A percentile compares a stretch with the other conserved stretches of the same genome.
These are phyloP conservation scores for Coemansia sp. DNA, from an alignment of 192 early-diverging fungal species.

Conservation along the genomic window DNA sequence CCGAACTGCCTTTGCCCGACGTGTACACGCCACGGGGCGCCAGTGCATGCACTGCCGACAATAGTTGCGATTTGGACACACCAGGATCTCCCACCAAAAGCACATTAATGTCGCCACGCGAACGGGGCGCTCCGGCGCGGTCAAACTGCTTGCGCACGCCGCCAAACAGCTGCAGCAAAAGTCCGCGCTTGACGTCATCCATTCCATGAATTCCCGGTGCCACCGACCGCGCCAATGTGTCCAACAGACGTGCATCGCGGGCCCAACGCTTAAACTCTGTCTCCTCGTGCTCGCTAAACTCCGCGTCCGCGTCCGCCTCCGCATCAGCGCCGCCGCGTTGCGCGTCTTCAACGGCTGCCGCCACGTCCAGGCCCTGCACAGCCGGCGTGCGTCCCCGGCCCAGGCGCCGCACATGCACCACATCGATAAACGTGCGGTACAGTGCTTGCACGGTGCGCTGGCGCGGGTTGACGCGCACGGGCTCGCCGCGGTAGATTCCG, in stretches of 20 bases:
- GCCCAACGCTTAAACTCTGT: constrained; percentile 57
- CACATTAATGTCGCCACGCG: constrained; percentile 91
- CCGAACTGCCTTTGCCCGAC: constrained; percentile 94
- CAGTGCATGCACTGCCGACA: constrained; percentile 89
- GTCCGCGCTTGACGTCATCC: constrained; percentile 97
- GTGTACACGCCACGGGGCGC: constrained; percentile 95
- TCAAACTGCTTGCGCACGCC: constrained; percentile 83
- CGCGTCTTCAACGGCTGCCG: constrained; percentile 59
- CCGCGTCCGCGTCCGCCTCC: constrained; percentile 21
- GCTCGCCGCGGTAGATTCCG: constrained; percentile 41
- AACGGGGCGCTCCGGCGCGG: constrained; percentile 65
- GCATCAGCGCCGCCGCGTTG: constrained; percentile 30
- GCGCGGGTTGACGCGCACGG: constrained; percentile 34
- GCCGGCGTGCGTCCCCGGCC: constrained; percentile 28
- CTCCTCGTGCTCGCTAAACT: constrained; percentile 29
- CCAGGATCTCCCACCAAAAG: constrained; percentile 96
- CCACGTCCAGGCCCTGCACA: constrained; percentile 56
- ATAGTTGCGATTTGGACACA: constrained; percentile 91
- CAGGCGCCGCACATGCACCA: constrained; percentile 17
- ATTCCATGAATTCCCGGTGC: constrained; percentile 94
- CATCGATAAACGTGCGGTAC: constrained; percentile 32
- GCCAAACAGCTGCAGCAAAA: constrained; percentile 93
- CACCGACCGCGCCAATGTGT: constrained; percentile 77
- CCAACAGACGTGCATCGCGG: constrained; percentile 71
- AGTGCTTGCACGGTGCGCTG: constrained; percentile 1